These are phyloP conservation scores for Barbatosphaeria neglecta DNA, from an alignment of 495 filamentous ascomycete genomes.

Conservation along the genomic window DNA sequence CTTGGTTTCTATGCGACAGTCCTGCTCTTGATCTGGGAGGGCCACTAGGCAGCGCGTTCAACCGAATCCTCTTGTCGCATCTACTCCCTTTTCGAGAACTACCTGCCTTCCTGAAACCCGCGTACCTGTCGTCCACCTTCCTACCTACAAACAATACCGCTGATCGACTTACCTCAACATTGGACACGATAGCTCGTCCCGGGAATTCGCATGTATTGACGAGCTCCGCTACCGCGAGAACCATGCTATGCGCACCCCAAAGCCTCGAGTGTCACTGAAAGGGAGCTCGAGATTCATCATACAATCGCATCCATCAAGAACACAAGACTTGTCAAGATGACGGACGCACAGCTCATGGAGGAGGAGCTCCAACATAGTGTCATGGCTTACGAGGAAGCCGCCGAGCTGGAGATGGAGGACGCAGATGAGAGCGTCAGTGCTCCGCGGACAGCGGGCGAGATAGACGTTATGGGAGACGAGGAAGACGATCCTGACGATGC, in stretches of 20 bases:
- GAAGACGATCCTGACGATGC: slow-evolving; percentile 38
- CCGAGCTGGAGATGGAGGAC: slow-evolving; percentile 17
- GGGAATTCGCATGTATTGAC: not conserved
- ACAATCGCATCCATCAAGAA: not conserved
- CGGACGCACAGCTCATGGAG: slow-evolving; percentile 37
- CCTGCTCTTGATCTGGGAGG: not conserved
- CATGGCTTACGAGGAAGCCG: slow-evolving; percentile 30
- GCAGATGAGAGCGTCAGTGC: slow-evolving; percentile 15
- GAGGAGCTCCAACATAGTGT: slow-evolving; percentile 39
- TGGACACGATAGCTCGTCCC: no score
- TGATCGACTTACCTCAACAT: no score
- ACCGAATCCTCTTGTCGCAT: not conserved
- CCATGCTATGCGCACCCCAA: not conserved
- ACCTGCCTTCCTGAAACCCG: no score
- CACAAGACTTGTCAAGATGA: slow-evolving; percentile 19
- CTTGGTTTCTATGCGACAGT: not conserved
- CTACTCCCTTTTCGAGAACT: no score
- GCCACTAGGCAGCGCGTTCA: not conserved
- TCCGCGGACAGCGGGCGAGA: slow-evolving; percentile 17
- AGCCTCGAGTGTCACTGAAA: not conserved
- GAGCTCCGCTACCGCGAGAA: not conserved
- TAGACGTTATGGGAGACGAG: slow-evolving; percentile 39
- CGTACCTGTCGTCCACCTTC: no score
- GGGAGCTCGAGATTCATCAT: not conserved
- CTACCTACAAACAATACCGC: no score